A percentile compares a stretch with the other conserved stretches of the same genome.
Conservation (phyloP, 2,329 filamentous ascomycete species). For the Colletotrichum sp. region DNA sequence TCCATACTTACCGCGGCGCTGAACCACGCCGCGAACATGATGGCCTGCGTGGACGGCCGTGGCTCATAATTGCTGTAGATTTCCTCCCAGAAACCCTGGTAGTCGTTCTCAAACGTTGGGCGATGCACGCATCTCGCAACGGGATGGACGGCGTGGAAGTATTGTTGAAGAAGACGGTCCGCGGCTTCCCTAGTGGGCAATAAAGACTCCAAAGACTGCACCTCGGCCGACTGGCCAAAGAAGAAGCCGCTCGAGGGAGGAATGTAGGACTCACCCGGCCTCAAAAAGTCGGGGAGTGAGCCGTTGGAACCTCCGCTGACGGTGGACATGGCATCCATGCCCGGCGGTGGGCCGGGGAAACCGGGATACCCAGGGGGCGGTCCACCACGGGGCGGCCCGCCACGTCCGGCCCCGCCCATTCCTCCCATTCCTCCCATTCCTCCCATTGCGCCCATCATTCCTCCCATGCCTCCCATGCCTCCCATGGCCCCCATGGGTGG, state of each 20-base stretch:
- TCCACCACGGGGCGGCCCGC: constrained; percentile 21
- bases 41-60: constrained; percentile 66
- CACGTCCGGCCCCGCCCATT: constrained; percentile 15
- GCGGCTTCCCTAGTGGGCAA: constrained; percentile 63
- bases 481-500: constrained; percentile 10
- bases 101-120: constrained; percentile 69
- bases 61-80: constrained; percentile 66
- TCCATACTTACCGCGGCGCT: constrained; percentile 71
- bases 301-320: constrained; percentile 29
- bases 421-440: neutral
- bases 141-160: constrained; percentile 71
- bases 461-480: constrained; percentile 11
- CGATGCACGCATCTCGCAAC: constrained; percentile 72
- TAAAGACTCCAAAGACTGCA: constrained; percentile 61
- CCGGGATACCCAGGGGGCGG: constrained; percentile 22
- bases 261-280: constrained; percentile 69
- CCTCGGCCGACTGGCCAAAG: constrained; percentile 58
- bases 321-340: constrained; percentile 23
- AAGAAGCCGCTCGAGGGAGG: constrained; percentile 71
- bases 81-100: constrained; percentile 69
- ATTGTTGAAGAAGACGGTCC: constrained; percentile 68
- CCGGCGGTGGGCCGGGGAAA: constrained; percentile 17
- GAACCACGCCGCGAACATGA: constrained; percentile 74
- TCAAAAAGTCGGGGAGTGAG: constrained; percentile 59
- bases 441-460: neutral